Evolutionary conservation across 2,329 filamentous ascomycete species (phyloP), one percentile per base, ranked within the genome.

Genomic region (Madurella mycetomatis): DNA sequence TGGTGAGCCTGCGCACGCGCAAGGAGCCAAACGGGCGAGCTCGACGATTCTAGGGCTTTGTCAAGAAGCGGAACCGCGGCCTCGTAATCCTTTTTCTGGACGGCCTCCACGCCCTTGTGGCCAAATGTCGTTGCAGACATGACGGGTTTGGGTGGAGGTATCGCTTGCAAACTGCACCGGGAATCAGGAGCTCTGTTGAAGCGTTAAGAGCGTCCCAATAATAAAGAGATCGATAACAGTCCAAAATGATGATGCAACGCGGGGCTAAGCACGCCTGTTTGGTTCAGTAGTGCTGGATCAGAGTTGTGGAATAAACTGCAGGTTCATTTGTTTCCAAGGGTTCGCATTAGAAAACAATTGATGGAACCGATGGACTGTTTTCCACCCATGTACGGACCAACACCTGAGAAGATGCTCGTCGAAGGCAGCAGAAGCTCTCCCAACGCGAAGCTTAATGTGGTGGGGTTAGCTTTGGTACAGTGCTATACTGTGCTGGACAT

Each of bases 1-100:
- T 89, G 80, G 67, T 91, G 86, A 40, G 90, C 90, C 41, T 85
- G 90, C 4, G 90, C 88, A 17, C 92, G 89, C 61, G 87, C 84
- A 59, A 94, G 82, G 58, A 92, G 86, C 82, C 94, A 96, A 47
- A 81, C 73, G 1, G 90, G 87, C 2, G 88, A 90, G 40, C 75
- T 76, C 0, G 86, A 84, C 12, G 77, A 77, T 57, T 82, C 73
- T 34, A 95, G 75, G 7, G 89, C 90, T 40, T 75, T 70, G 8
- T 86, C 87, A 59, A 87, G 86, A 63, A 85, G 80, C 37, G 75
- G 69, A 62, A 96, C 81, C 43, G 89, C 91, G 45, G 78, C 76
- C 5, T 78, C 73, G 70, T 83, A 92, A 56, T 92, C 79, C 48
- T 79, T 79, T 9, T 72, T 74, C 30, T 81, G 73, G 54, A 90